Base-by-base conservation (phyloP, 75 land plant genomes). In the Cupressus sempervirens region DNA sequence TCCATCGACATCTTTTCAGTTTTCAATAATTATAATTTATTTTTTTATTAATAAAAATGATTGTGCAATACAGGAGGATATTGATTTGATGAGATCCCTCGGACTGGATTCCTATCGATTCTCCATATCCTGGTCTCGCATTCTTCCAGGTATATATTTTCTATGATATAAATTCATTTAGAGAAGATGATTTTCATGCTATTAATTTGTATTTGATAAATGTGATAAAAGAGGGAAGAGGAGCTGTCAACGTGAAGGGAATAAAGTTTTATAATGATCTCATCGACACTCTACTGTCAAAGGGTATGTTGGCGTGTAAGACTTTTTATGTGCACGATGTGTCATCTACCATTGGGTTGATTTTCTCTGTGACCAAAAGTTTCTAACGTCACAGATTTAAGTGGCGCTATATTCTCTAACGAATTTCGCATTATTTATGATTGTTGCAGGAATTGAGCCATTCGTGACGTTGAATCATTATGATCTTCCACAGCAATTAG, bases 401-500 rank as follows among this genome's bases (percentile, higher is more conserved):
- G 50, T 20, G 67, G 0, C 0, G 5, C 18, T 15, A 16, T 0
- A 18, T 62, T 23, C 18, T 62, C 67, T 62, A 23, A 62, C 26
- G 67, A 62, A 3, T 62, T 18, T 62, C 26, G 4, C 67, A 20
- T 20, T 62, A 16, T 16, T 62, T 18, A 62, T 62, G 50, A 48
- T 48, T 48, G 50, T 48, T 48, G 50, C 50, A 48, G 50, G 50
- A 48, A 48, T 48, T 10, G 10, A 48, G 10, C 50, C 50, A 48
- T 48, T 48, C 50, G 50, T 48, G 50, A 48, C 50, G 11, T 48
- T 48, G 50, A 48, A 48, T 48, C 50, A 48, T 65, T 92, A 62
- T 79, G 93, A 92, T 68, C 80, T 92, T 11, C 93, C 93, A 11
- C 93, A 92, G 86, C 89, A 82, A 20, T 82, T 92, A 14, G 81